These are phyloP conservation scores for Yarrowia sp. DNA, from an alignment of 805 yeast species.

Conservation along the genomic window DNA sequence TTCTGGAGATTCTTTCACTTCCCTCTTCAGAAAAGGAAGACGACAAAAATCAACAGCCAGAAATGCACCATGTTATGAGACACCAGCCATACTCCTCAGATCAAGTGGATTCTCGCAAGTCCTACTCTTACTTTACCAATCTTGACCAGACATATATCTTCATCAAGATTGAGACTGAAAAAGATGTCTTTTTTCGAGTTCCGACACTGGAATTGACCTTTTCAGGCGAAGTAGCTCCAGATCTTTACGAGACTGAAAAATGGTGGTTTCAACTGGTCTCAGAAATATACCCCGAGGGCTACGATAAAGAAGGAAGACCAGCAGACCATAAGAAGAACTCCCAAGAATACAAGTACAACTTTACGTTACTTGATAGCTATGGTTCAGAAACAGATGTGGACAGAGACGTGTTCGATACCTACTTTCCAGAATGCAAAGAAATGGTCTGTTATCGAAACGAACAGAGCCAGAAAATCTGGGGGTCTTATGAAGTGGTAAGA, in stretches of 20 bases:
- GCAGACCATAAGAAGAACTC: no score
- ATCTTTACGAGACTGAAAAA: background rate
- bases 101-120: no score
- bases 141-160: no score
- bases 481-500: background rate
- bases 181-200: no score
- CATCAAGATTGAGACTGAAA: background rate
- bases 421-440: background rate
- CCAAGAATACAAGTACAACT: background rate
- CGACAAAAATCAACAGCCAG: no score
- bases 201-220: no score
- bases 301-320: background rate
- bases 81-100: no score
- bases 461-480: background rate
- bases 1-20: no score
- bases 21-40: no score
- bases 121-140: no score
- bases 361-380: background rate
- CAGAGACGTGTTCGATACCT: background rate
- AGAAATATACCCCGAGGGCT: background rate
- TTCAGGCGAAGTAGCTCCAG: background rate
- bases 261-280: background rate
- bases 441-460: no score
- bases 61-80: no score
- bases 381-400: background rate